Evolutionary conservation across 805 yeast species (phyloP).

Genomic region (Yarrowia sp.): DNA sequence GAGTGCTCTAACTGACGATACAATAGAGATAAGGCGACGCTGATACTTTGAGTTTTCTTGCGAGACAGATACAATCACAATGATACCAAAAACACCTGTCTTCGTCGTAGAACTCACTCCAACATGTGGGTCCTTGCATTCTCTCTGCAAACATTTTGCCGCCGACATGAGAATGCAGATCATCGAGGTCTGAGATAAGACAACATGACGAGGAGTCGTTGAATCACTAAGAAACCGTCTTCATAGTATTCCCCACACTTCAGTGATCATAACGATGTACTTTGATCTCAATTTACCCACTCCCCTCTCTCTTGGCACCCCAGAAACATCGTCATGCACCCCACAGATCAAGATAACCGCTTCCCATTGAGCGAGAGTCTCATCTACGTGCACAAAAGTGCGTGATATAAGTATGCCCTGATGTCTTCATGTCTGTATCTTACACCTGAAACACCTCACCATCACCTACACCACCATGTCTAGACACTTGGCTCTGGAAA

Average conservation of each 20-base stretch:
- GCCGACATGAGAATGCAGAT: slow-evolving; percentile 27
- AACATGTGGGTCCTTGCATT: slow-evolving; percentile 8
- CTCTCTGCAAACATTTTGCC: slow-evolving; percentile 5
- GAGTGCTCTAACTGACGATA: not conserved
- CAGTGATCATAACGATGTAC: not conserved
- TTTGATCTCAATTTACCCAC: not conserved
- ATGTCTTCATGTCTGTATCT: not conserved
- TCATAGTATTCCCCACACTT: not conserved
- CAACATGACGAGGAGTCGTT: not conserved
- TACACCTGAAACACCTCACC: no score
- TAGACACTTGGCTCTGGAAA: slow-evolving; percentile 11
- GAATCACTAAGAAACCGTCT: not conserved
- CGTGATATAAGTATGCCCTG: slow-evolving; percentile 2
- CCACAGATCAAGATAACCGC: slow-evolving; percentile 33
- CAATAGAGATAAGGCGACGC: not conserved
- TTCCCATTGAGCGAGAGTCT: not conserved
- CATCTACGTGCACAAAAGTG: slow-evolving; percentile 5
- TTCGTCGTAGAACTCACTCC: not conserved
- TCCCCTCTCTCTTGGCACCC: not conserved
- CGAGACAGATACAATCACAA: not conserved
- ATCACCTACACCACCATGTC: not conserved
- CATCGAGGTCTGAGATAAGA: not conserved
- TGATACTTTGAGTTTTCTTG: no score
- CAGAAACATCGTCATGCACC: slow-evolving; percentile 1
- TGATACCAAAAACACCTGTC: not conserved